Evolutionary conservation across 169 alveolate species (phyloP), one percentile per base, ranked within the genome.

Genomic region (Plasmodium vinckei): DNA sequence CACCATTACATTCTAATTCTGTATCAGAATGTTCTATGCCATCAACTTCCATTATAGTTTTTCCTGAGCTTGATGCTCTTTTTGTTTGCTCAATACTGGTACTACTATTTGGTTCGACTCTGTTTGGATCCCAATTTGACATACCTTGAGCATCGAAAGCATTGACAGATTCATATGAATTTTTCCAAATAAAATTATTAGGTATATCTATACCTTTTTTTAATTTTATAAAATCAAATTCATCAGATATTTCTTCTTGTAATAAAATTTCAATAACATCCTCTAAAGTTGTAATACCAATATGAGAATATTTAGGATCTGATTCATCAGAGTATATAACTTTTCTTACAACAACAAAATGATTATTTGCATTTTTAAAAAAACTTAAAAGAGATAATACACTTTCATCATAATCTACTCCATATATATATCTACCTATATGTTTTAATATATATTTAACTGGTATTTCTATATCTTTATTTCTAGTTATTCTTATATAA

Each of bases 261-360:
- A 79, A 57, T 53, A 79, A 65, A 5, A 79, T 65, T 65, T 79
- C 89, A 1, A 79, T 79, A n/a, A 79, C 89, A 54, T 79, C 89
- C 17, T 87, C 93, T 39, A 94, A 27, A 33, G 96, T 94, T 33
- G 92, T 87, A 1, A 94, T 94, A 0, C 96, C 96, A 10, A 92
- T 86, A 39, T 94, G 96, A 25, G 91, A 53, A 73, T 94, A 94
- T 12, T 39, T 33, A 4, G 96, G 96, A 46, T 94, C 96, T 39
- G 87, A 92, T 47, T 70, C 59, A 10, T 90, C 92, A 54, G 84
- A 57, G 49, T 67, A 57, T 13, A 89, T 65, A 5, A 88, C 95
- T 23, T 92, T 87, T 42, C 96, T 86, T 0, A 94, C 96, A 21
- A 91, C 95, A n/a, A 89, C 94, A 15, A 92, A 70, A 53, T 92